Conservation (phyloP, 2,329 filamentous ascomycete genomes). For the Scedosporium aurantiacum region DNA sequence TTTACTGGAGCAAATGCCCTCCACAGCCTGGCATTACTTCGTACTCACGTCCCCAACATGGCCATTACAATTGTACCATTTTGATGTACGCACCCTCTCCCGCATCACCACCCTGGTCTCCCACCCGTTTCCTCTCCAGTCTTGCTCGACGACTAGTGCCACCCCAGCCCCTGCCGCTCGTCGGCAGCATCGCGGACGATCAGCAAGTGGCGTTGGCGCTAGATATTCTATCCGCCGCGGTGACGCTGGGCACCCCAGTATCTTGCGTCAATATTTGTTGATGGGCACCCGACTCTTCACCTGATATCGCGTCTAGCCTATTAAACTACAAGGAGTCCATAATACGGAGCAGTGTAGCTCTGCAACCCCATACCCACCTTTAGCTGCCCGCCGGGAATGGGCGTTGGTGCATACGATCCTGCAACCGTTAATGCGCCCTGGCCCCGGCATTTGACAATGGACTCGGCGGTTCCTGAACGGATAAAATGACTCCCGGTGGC, state of each 20-base stretch:
- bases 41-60: no score
- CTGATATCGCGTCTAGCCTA: neutral
- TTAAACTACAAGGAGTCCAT: neutral
- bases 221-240: neutral
- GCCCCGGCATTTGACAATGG: no score
- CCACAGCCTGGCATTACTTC: no score
- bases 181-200: constrained; percentile 4
- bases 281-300: neutral
- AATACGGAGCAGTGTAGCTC: no score
- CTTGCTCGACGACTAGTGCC: neutral
- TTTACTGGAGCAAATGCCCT: no score
- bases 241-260: neutral
- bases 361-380: no score
- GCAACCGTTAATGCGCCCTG: no score
- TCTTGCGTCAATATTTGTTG: neutral
- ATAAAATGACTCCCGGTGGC: no score
- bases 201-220: constrained; percentile 1
- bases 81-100: neutral
- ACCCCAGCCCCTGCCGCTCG: neutral
- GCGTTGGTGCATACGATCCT: no score
- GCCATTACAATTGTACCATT: neutral
- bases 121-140: neutral
- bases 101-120: neutral
- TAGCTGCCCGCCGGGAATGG: no score
- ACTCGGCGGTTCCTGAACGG: no score